Evolutionary conservation across 352 stramenopile genomes (phyloP).

Genomic region (Phytophthora colocasiae): DNA sequence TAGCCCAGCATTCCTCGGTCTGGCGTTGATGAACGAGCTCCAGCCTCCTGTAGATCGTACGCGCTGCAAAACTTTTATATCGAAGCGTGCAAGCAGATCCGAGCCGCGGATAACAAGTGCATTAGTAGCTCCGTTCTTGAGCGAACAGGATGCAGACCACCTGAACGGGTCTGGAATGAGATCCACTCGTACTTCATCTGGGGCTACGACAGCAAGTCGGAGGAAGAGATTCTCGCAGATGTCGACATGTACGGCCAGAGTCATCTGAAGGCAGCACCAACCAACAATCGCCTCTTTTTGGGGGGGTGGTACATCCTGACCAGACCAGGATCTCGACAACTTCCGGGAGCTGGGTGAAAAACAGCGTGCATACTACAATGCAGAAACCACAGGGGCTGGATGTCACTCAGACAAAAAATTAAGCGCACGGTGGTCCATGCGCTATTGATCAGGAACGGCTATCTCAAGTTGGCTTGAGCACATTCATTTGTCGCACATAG

Average conservation of each 20-base stretch:
- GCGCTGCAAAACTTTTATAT: conserved; percentile 46
- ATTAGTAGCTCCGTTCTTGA: conserved; percentile 33
- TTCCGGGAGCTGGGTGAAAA: conserved; percentile 37
- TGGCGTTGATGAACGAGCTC: conserved; percentile 66
- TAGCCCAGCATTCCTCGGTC: conserved; percentile 50
- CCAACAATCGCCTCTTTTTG: conserved; percentile 32
- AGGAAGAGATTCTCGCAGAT: conserved; percentile 7
- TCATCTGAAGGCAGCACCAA: neutral
- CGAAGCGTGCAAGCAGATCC: conserved; percentile 43
- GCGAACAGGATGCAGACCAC: conserved; percentile 28
- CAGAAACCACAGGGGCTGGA: conserved; percentile 32
- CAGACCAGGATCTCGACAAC: conserved; percentile 12
- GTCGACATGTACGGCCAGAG: conserved; percentile 30
- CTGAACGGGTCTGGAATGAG: conserved; percentile 2
- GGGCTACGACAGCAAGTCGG: conserved; percentile 35
- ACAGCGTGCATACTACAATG: conserved; percentile 39
- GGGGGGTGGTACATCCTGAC: conserved; percentile 51
- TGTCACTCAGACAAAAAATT: no score
- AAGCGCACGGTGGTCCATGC: no score
- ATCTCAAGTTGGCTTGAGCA: no score
- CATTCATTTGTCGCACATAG: neutral
- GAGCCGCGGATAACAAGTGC: conserved; percentile 45
- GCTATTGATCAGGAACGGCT: no score
- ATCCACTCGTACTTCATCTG: conserved; percentile 54
- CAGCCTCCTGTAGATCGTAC: conserved; percentile 16